A percentile compares a stretch with the other conserved stretches of the same genome.
These are phyloP conservation scores for Ophiostoma ips DNA, from an alignment of 2,329 filamentous ascomycete genomes.

Conservation along the genomic window DNA sequence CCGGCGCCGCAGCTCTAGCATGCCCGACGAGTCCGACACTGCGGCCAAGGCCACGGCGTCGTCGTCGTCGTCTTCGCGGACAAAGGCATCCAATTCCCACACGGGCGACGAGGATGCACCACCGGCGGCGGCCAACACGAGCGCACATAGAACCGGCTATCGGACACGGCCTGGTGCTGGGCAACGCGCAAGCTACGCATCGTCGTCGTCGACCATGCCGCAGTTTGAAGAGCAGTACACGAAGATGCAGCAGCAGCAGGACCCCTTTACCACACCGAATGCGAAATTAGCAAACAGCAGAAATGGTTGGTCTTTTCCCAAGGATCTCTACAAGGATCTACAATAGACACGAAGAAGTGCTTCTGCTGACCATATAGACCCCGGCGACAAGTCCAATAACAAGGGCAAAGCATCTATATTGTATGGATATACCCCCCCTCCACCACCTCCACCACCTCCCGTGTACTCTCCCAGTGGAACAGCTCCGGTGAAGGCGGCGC, in stretches of 20 bases:
- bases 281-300: not conserved
- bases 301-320: not conserved
- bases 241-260: slow-evolving; percentile 7
- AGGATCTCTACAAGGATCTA: too few species aligned
- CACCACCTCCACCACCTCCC: not conserved
- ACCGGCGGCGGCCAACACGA: slow-evolving; percentile 1
- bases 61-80: not conserved
- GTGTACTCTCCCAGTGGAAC: not conserved
- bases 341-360: not conserved
- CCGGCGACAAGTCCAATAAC: not conserved
- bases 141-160: slow-evolving; percentile 1
- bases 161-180: slow-evolving; percentile 3
- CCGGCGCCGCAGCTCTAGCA: slow-evolving; percentile 21
- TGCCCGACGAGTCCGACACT: slow-evolving; percentile 19
- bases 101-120: not conserved
- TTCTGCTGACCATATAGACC: not conserved
- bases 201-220: slow-evolving; percentile 8
- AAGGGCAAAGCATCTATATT: slow-evolving; percentile 5
- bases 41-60: slow-evolving; percentile 12
- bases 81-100: not conserved
- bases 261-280: slow-evolving; percentile 1
- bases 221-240: slow-evolving; percentile 12
- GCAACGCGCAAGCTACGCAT: not conserved
- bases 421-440: slow-evolving; percentile 5
- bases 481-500: too few species aligned